Evolutionary conservation across 225 moss, liverwort and hornwort genomes (phyloP).

Genomic region (Physcomitrium patens): DNA sequence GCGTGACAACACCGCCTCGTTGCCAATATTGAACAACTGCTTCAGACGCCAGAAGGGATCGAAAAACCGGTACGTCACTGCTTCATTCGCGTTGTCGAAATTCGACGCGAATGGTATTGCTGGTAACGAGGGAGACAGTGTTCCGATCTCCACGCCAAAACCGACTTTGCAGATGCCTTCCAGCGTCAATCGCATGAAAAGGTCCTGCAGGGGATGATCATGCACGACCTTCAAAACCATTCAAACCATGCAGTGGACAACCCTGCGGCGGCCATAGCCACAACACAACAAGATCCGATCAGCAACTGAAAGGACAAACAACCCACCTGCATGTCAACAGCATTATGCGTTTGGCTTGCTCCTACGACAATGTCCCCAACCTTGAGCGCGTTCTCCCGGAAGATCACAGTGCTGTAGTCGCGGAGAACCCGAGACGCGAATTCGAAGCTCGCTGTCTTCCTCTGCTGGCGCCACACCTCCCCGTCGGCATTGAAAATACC

Average conservation of each 20-base stretch:
- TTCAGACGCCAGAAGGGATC: conserved; percentile 65
- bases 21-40: conserved; percentile 43
- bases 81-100: conserved; percentile 60
- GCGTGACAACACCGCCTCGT: conserved; percentile 44
- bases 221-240: too few species aligned
- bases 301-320: not conserved
- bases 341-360: not conserved
- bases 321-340: conserved; percentile 60
- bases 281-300: too few species aligned
- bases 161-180: conserved; percentile 80
- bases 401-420: conserved; percentile 53
- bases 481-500: conserved; percentile 68
- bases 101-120: conserved; percentile 59
- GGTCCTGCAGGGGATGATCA: conserved; percentile 36
- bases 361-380: conserved; percentile 41
- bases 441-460: conserved; percentile 64
- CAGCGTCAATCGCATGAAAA: conserved; percentile 64
- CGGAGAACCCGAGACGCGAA: conserved; percentile 61
- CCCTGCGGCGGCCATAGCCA: too few species aligned
- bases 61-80: conserved; percentile 64
- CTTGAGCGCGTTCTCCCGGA: conserved; percentile 51
- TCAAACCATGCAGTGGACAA: too few species aligned
- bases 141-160: conserved; percentile 61
- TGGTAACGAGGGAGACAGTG: conserved; percentile 47
- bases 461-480: conserved; percentile 61